These are phyloP conservation scores for Tremellales sp. DNA, from an alignment of 1,284 basidiomycete species.

Conservation along the genomic window DNA sequence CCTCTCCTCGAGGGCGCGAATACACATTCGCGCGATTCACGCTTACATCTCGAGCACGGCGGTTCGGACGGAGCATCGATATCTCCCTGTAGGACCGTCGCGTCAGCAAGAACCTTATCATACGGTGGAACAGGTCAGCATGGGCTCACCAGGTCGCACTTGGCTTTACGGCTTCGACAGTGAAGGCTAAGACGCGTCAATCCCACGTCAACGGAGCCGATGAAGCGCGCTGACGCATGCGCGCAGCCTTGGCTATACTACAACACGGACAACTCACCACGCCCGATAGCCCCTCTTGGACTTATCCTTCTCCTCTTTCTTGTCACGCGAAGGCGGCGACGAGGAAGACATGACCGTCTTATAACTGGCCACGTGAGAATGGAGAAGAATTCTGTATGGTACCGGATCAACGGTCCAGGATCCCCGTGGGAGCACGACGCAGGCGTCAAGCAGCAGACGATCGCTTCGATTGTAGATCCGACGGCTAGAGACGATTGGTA, in stretches of 20 bases:
- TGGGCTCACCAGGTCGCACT: conserved; percentile 20
- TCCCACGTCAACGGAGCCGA: too few species aligned
- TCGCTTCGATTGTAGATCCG: too few species aligned
- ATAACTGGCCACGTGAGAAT: too few species aligned
- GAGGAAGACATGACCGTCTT: too few species aligned
- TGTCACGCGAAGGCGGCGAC: too few species aligned
- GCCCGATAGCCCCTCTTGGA: conserved; percentile 25
- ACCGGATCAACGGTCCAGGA: too few species aligned
- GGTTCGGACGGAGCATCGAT: conserved; percentile 49
- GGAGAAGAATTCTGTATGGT: too few species aligned
- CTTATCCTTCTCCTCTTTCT: conserved; percentile 7
- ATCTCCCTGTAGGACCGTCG: background rate
- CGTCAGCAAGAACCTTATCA: background rate
- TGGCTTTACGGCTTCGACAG: conserved; percentile 22
- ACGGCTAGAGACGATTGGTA: too few species aligned
- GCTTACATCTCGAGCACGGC: conserved; percentile 49
- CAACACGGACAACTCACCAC: conserved; percentile 21
- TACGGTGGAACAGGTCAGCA: background rate
- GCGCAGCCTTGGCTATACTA: too few species aligned
- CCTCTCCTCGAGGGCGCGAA: conserved; percentile 45
- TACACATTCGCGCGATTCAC: conserved; percentile 49
- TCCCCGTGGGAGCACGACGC: too few species aligned
- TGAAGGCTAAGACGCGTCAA: conserved; percentile 13
- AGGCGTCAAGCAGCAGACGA: too few species aligned
- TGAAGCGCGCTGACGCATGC: background rate